Evolutionary conservation across 257 asterid species (phyloP).

Genomic region (Rubia yunnanensis): DNA sequence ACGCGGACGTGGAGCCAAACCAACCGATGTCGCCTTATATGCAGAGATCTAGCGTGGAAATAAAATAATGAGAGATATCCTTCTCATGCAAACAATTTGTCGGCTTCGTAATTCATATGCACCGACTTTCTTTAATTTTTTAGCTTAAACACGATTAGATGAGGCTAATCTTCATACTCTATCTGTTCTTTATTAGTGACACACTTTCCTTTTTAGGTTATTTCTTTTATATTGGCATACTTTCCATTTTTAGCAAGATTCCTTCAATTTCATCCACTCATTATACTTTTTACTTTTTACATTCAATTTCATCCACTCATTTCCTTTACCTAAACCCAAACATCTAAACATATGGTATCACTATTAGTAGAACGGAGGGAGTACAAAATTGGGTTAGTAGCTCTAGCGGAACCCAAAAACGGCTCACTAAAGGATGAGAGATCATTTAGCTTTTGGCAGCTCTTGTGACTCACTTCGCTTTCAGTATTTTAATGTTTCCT

Average conservation of each 20-base stretch:
- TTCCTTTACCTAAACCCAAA: too few species aligned
- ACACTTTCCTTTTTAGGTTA: too few species aligned
- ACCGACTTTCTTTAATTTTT: neutral
- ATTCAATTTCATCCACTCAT: too few species aligned
- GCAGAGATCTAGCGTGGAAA: neutral
- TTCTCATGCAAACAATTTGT: neutral
- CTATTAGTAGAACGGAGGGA: too few species aligned
- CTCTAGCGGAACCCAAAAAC: neutral
- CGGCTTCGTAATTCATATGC: neutral
- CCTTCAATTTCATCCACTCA: too few species aligned
- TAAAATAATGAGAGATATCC: neutral
- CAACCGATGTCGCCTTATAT: constrained; percentile 1
- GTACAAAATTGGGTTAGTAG: too few species aligned
- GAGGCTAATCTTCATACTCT: neutral
- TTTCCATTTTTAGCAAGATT: too few species aligned
- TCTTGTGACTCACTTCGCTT: neutral
- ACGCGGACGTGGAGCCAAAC: constrained; percentile 18
- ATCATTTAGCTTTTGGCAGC: neutral
- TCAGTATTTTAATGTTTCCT: neutral
- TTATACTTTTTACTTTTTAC: too few species aligned
- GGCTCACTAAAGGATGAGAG: neutral
- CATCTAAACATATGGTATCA: too few species aligned
- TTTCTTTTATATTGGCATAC: too few species aligned
- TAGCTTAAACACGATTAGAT: neutral
- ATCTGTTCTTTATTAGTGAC: too few species aligned